Conservation (phyloP, 495 filamentous ascomycete genomes). For the Cercophora sp. region DNA sequence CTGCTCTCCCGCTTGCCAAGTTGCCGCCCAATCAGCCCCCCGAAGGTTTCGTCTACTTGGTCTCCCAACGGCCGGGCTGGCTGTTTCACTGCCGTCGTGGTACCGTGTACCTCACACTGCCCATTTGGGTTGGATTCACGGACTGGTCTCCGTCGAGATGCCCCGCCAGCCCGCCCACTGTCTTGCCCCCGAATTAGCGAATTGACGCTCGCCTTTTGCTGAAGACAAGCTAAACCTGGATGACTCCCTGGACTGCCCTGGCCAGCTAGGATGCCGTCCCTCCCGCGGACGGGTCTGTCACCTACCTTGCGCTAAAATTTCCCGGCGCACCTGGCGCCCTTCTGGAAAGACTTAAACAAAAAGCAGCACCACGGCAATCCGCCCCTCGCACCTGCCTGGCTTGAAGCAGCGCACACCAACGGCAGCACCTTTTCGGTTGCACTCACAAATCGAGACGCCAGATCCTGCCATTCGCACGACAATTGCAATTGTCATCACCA, state of each 20-base stretch:
- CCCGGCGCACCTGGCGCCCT: slow-evolving; percentile 28
- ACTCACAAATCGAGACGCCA: slow-evolving; percentile 5
- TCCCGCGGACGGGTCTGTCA: too few species aligned
- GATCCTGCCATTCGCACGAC: not conserved
- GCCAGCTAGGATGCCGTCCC: slow-evolving; percentile 23
- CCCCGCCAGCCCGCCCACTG: slow-evolving; percentile 1
- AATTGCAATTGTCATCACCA: not conserved
- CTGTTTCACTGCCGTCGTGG: not conserved
- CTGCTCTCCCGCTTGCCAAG: too few species aligned
- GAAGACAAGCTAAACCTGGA: not conserved
- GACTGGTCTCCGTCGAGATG: slow-evolving; percentile 1
- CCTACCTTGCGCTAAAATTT: slow-evolving; percentile 27
- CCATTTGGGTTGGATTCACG: not conserved
- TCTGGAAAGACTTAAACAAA: slow-evolving; percentile 27
- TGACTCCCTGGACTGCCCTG: slow-evolving; percentile 13
- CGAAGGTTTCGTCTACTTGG: too few species aligned
- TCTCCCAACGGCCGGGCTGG: not conserved
- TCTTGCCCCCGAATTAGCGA: not conserved
- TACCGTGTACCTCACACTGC: slow-evolving; percentile 1
- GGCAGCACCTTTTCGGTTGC: not conserved
- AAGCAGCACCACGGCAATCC: slow-evolving; percentile 5
- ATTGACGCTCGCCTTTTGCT: too few species aligned
- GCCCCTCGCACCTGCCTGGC: not conserved
- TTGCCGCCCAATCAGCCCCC: too few species aligned
- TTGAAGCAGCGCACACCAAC: not conserved